A percentile compares a stretch with the other conserved stretches of the same genome.
Evolutionary conservation across 768 basidiomycete species (phyloP).

Genomic region (Xanthoconium stramineum): DNA sequence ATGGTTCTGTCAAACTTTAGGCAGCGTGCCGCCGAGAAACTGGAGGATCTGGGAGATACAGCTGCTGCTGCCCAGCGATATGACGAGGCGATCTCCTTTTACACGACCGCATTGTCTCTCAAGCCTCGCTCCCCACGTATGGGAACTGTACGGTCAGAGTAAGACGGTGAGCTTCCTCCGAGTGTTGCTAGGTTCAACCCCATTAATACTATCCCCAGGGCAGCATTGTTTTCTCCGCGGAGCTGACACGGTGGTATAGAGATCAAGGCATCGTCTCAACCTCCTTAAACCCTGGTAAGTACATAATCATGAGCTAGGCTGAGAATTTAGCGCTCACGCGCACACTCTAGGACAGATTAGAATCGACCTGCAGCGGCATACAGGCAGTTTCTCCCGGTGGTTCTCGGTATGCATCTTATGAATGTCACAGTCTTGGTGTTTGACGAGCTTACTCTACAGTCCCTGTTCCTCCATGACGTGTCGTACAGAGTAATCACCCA

Average conservation of each 20-base stretch:
- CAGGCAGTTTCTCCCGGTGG: background rate
- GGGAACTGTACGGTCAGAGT: conserved; percentile 27
- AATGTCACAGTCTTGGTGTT: background rate
- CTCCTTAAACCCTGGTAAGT: conserved; percentile 41
- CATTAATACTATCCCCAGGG: conserved; percentile 29
- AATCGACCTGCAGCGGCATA: conserved; percentile 25
- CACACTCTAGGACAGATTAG: conserved; percentile 5
- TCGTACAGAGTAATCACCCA: conserved; percentile 46
- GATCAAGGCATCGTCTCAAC: conserved; percentile 44
- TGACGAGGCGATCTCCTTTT: no score
- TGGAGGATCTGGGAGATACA: no score
- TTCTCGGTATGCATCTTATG: conserved; percentile 9
- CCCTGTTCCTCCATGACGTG: conserved; percentile 26
- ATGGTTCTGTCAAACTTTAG: no score
- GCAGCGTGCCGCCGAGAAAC: no score
- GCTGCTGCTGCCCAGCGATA: no score
- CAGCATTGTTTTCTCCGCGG: conserved; percentile 42
- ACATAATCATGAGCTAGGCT: background rate
- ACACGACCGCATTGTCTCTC: no score
- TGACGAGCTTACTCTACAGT: conserved; percentile 6
- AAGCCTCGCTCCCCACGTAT: no score
- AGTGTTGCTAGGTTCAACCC: background rate
- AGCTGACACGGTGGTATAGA: conserved; percentile 40
- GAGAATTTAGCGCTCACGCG: background rate
- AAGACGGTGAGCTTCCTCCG: conserved; percentile 25